phyloP scores from a whole-genome alignment of 1,284 basidiomycete species.

The Cutaneotrichosporon curvatum region DNA sequence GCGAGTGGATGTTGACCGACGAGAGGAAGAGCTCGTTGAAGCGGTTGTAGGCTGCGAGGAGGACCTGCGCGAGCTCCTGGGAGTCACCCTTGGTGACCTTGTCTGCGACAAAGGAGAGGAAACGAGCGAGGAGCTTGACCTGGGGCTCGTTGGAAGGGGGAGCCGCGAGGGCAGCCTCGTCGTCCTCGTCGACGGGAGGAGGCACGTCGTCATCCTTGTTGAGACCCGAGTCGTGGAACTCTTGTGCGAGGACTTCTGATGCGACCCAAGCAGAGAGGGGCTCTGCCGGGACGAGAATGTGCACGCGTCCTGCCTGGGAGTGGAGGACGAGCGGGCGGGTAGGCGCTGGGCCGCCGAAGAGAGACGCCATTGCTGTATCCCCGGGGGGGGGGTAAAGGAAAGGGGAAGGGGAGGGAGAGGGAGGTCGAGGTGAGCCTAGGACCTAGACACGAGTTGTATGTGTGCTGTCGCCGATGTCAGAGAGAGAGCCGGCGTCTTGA shows the following conservation, averaged over 20 bases:
- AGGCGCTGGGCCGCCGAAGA: constrained; percentile 31
- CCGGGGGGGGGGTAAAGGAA: constrained; percentile 14
- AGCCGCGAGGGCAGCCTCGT: constrained; percentile 32
- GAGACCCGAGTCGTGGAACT: constrained; percentile 62
- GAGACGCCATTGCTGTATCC: constrained; percentile 44
- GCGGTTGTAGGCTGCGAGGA: constrained; percentile 63
- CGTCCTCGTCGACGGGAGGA: constrained; percentile 42
- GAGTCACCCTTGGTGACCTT: constrained; percentile 55
- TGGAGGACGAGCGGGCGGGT: constrained; percentile 47
- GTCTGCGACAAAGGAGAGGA: constrained; percentile 65
- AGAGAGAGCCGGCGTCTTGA: too few relatives aligned
- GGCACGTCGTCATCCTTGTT: constrained; percentile 32
- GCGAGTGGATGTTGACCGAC: constrained; percentile 60
- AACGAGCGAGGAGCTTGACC: constrained; percentile 69
- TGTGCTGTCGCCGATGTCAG: too few relatives aligned
- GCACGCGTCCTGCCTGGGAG: constrained; percentile 49
- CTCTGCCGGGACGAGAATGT: constrained; percentile 71
- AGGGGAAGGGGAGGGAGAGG: constrained; percentile 3
- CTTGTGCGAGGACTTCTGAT: constrained; percentile 78
- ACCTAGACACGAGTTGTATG: too few relatives aligned
- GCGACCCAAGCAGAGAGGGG: constrained; percentile 71
- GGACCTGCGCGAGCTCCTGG: constrained; percentile 59
- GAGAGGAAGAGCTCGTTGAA: constrained; percentile 73
- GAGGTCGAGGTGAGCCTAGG: constrained; percentile 2
- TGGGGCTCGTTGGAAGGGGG: constrained; percentile 52